These are phyloP conservation scores for Tolypocladium tropicale DNA, from an alignment of 2,329 filamentous ascomycete genomes.

Conservation along the genomic window DNA sequence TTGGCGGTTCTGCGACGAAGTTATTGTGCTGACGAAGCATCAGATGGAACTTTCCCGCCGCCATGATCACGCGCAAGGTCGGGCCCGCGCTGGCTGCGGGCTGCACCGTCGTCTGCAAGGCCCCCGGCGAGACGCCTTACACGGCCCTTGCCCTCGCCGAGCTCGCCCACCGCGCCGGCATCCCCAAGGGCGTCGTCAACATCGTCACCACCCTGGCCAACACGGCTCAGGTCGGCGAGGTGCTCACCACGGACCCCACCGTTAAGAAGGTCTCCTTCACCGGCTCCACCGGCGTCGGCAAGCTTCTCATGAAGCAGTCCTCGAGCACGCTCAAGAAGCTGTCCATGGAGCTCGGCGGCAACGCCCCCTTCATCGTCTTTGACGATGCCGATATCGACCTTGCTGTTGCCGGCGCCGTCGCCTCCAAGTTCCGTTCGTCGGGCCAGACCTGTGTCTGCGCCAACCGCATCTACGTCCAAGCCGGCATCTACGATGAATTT, in stretches of 20 bases:
- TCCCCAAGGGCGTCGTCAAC: conserved; percentile 86
- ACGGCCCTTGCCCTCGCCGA: conserved; percentile 82
- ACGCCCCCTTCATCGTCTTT: conserved; percentile 94
- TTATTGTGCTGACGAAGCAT: neutral
- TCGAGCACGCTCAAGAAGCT: conserved; percentile 72
- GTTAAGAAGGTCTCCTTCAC: conserved; percentile 93
- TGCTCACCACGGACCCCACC: conserved; percentile 59
- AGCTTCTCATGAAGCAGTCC: conserved; percentile 81
- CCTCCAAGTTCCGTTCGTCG: conserved; percentile 86
- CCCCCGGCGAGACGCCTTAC: conserved; percentile 85
- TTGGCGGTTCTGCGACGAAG: neutral
- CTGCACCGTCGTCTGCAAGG: conserved; percentile 88
- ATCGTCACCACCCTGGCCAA: conserved; percentile 72
- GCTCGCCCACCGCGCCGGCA: conserved; percentile 74
- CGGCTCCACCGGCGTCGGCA: conserved; percentile 60
- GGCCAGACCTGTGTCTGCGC: conserved; percentile 94
- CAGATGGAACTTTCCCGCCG: conserved; percentile 75
- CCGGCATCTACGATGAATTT: conserved; percentile 68
- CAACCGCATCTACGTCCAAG: conserved; percentile 74
- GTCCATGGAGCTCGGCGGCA: conserved; percentile 87
- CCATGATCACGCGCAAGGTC: conserved; percentile 64
- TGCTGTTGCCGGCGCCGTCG: conserved; percentile 73
- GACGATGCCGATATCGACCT: conserved; percentile 84
- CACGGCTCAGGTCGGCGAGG: conserved; percentile 67
- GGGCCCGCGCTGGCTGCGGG: conserved; percentile 80